phyloP scores from a whole-genome alignment of 331 rosid genomes.

The Stylosanthes scabra region DNA sequence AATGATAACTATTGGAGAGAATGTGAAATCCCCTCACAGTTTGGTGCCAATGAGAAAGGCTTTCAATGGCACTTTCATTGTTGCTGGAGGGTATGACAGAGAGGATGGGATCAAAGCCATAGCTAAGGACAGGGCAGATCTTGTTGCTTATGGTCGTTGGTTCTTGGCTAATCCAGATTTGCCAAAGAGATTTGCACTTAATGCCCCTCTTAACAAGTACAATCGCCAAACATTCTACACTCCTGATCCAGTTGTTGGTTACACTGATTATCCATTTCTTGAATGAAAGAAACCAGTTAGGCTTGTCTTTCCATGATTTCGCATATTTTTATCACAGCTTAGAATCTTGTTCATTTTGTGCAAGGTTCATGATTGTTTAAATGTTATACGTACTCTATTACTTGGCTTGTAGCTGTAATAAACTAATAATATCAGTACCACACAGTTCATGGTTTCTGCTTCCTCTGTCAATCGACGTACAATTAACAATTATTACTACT shows the following conservation, averaged over 20 bases:
- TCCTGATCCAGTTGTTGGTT: constrained; percentile 65
- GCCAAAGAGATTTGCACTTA: constrained; percentile 61
- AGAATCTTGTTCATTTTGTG: background rate
- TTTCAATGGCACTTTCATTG: constrained; percentile 74
- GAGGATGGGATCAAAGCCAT: constrained; percentile 66
- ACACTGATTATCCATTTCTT: constrained; percentile 75
- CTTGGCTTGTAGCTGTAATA: background rate
- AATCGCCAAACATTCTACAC: constrained; percentile 54
- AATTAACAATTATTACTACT: no score
- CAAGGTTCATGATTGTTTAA: background rate
- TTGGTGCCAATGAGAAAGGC: constrained; percentile 76
- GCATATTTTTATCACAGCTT: background rate
- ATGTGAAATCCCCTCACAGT: constrained; percentile 42
- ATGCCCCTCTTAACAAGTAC: constrained; percentile 74
- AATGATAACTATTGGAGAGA: constrained; percentile 43
- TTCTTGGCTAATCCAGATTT: constrained; percentile 90
- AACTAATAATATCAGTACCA: no score
- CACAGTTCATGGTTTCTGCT: no score
- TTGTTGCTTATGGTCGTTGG: constrained; percentile 67
- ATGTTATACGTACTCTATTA: background rate
- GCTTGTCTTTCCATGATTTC: background rate
- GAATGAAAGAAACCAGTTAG: constrained; percentile 37
- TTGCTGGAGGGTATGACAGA: constrained; percentile 67
- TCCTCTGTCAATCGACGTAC: no score
- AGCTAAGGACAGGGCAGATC: constrained; percentile 59